Percentiles rank a stretch among this genome's conserved stretches.
phyloP scores from a whole-genome alignment of 2,329 filamentous ascomycete species.

The Clarireedia paspali region DNA sequence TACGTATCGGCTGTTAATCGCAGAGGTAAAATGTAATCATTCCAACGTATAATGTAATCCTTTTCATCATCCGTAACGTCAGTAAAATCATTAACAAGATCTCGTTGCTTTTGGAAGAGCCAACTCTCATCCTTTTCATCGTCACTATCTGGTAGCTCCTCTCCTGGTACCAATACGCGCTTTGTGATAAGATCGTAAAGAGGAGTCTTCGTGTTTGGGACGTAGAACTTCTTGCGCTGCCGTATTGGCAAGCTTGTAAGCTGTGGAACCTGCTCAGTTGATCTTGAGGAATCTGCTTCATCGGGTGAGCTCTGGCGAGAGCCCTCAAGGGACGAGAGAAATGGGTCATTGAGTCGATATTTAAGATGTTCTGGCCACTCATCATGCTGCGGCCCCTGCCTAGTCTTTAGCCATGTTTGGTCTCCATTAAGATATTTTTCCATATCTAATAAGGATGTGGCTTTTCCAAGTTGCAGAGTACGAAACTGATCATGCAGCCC shows the following conservation, averaged over 20 bases:
- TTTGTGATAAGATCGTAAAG: constrained; percentile 26
- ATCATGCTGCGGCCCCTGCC: constrained; percentile 35
- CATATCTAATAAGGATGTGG: constrained; percentile 38
- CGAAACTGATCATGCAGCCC: constrained; percentile 29
- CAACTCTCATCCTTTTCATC: constrained; percentile 27
- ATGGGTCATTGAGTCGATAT: constrained; percentile 13
- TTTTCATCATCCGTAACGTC: constrained; percentile 26
- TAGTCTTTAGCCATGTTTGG: constrained; percentile 37
- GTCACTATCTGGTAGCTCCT: constrained; percentile 23
- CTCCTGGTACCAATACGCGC: constrained; percentile 20
- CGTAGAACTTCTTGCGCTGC: neutral
- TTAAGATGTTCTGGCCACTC: constrained; percentile 11
- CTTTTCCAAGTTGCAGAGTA: constrained; percentile 36
- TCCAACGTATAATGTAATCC: constrained; percentile 26
- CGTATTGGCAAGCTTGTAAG: neutral
- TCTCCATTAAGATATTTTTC: constrained; percentile 39
- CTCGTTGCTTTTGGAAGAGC: constrained; percentile 24
- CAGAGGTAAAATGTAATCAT: constrained; percentile 21
- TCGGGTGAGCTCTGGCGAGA: constrained; percentile 24
- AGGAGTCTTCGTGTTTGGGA: neutral
- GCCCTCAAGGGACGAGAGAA: constrained; percentile 14
- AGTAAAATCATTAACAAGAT: constrained; percentile 24
- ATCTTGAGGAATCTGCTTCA: constrained; percentile 13
- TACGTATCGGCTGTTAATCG: constrained; percentile 18
- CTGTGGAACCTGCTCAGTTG: neutral